Percentiles rank a stretch among this genome's conserved stretches.
Evolutionary conservation across 768 basidiomycete genomes (phyloP).

Genomic region (Xerocomellus intermedius): DNA sequence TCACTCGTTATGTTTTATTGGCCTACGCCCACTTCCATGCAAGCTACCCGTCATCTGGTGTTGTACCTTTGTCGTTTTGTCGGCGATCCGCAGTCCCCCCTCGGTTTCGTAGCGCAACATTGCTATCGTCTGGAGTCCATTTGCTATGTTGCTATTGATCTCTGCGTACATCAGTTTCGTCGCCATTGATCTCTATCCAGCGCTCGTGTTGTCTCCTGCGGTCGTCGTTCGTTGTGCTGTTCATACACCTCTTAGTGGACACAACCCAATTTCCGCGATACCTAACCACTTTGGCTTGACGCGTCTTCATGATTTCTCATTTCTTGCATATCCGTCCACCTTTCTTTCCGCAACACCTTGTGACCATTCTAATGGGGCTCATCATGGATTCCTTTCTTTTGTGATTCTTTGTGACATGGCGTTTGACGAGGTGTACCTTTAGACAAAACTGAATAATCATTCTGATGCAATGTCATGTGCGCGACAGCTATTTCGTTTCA

Average conservation of each 20-base stretch:
- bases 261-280: constrained; percentile 13
- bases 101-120: constrained; percentile 15
- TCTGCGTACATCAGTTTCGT: constrained; percentile 14
- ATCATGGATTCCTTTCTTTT: constrained; percentile 9
- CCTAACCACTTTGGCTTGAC: constrained; percentile 8
- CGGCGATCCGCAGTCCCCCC: not conserved
- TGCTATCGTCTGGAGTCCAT: constrained; percentile 16
- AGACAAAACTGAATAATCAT: constrained; percentile 20
- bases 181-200: constrained; percentile 18
- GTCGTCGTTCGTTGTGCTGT: constrained; percentile 17
- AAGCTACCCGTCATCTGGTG: constrained; percentile 3
- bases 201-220: constrained; percentile 12
- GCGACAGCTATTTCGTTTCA: too few species aligned
- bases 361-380: constrained; percentile 9
- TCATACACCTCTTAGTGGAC: constrained; percentile 7
- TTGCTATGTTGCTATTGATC: constrained; percentile 29
- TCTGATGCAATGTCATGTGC: not conserved
- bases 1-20: constrained; percentile 25
- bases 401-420: constrained; percentile 11
- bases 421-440: constrained; percentile 28
- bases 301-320: not conserved
- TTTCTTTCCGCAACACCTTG: constrained; percentile 1
- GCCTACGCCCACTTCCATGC: constrained; percentile 12
- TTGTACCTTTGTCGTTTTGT: constrained; percentile 23
- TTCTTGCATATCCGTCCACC: constrained; percentile 26